These are phyloP conservation scores for Ogataea corticis DNA, from an alignment of 805 yeast genomes.

Conservation along the genomic window DNA sequence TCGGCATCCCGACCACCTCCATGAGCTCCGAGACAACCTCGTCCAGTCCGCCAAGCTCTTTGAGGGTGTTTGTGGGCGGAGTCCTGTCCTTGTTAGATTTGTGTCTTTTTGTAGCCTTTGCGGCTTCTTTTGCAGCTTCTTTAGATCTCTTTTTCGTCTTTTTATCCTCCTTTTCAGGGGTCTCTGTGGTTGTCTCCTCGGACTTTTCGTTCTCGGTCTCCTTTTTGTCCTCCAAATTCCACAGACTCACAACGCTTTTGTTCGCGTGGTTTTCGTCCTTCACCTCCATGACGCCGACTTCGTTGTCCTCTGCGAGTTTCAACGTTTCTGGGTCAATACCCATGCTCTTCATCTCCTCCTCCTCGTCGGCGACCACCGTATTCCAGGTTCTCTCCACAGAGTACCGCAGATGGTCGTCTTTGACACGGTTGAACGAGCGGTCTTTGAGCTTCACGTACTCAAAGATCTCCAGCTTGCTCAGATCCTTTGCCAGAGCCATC, in stretches of 20 bases:
- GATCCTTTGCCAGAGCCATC: slow-evolving; percentile 63
- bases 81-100: slow-evolving; percentile 55
- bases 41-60: slow-evolving; percentile 88
- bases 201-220: slow-evolving; percentile 18
- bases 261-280: slow-evolving; percentile 69
- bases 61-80: slow-evolving; percentile 67
- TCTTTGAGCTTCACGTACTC: slow-evolving; percentile 65
- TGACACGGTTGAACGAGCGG: slow-evolving; percentile 65
- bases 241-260: slow-evolving; percentile 69
- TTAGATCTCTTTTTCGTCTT: slow-evolving; percentile 53
- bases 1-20: slow-evolving; percentile 91
- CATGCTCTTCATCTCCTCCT: slow-evolving; percentile 47
- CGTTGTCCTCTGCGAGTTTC: slow-evolving; percentile 13
- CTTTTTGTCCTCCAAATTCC: slow-evolving; percentile 43
- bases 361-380: slow-evolving; percentile 60
- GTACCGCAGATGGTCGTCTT: slow-evolving; percentile 61
- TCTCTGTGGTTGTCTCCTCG: slow-evolving; percentile 1
- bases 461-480: slow-evolving; percentile 52
- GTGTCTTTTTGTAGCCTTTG: slow-evolving; percentile 26
- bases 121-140: slow-evolving; percentile 32
- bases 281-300: slow-evolving; percentile 60
- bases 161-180: slow-evolving; percentile 5
- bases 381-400: slow-evolving; percentile 61
- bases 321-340: slow-evolving; percentile 28
- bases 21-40: slow-evolving; percentile 79